A percentile compares a stretch with the other conserved stretches of the same genome.
Evolutionary conservation across 2,329 filamentous ascomycete genomes (phyloP).

Genomic region (Coniochaeta sp.): DNA sequence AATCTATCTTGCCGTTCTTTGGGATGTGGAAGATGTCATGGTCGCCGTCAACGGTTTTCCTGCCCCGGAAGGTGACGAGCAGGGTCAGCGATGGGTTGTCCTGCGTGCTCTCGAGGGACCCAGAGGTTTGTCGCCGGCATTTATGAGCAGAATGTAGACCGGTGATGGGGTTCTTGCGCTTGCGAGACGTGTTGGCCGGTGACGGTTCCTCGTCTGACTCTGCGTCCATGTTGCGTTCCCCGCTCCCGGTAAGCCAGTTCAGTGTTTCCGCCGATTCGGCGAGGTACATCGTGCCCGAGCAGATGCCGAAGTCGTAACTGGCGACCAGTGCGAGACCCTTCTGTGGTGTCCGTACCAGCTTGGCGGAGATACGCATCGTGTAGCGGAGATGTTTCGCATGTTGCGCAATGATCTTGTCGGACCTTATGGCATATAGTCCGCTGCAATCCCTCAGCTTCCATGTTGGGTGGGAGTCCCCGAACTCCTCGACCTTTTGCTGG

Average conservation of each 20-base stretch:
- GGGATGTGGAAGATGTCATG: not conserved
- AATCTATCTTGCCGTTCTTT: not conserved
- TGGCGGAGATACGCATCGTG: not conserved
- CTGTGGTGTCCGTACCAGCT: not conserved
- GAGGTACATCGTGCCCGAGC: not conserved
- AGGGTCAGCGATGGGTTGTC: not conserved
- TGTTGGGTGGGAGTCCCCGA: not conserved
- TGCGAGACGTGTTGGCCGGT: not conserved
- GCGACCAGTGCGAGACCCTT: not conserved
- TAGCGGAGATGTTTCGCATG: not conserved
- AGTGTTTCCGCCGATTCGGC: not conserved
- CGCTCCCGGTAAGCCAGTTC: not conserved
- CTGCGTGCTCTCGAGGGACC: not conserved
- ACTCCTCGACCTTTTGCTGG: not conserved
- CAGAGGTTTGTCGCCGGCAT: not conserved
- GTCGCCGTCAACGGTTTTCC: not conserved
- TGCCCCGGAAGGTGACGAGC: not conserved
- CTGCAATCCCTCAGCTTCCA: not conserved
- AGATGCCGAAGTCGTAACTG: not conserved
- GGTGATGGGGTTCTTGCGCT: not conserved
- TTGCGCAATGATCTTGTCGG: not conserved
- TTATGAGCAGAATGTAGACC: not conserved
- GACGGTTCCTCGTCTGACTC: not conserved
- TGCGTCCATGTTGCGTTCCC: not conserved
- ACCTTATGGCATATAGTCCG: not conserved